phyloP scores from a whole-genome alignment of 257 asterid genomes.

The Capsicum rhomboideum region DNA sequence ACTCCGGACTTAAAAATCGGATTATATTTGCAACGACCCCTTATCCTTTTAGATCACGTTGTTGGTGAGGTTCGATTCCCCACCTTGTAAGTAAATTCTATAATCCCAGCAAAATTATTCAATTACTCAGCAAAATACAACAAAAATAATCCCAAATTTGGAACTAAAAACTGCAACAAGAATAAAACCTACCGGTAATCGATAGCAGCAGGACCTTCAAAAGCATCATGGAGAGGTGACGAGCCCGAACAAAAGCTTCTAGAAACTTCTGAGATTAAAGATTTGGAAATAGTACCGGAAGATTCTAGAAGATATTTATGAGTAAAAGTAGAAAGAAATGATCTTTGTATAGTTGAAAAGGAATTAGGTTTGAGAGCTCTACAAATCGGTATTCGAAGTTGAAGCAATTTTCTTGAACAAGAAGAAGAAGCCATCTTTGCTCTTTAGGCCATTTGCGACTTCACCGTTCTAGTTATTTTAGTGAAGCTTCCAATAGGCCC shows the following conservation, averaged over 20 bases:
- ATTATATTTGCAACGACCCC: no score
- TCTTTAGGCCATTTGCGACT: neutral
- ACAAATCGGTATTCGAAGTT: slow-evolving; percentile 22
- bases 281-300: slow-evolving; percentile 9
- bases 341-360: neutral
- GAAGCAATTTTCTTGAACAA: slow-evolving; percentile 1
- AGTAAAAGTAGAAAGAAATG: neutral
- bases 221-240: slow-evolving; percentile 28
- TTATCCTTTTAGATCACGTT: no score
- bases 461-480: neutral
- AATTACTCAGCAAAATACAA: neutral
- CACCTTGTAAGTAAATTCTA: no score
- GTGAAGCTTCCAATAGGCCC: neutral
- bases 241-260: slow-evolving; percentile 21
- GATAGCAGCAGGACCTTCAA: slow-evolving; percentile 36
- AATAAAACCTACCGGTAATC: slow-evolving; percentile 42
- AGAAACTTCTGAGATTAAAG: slow-evolving; percentile 1
- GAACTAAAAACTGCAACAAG: neutral
- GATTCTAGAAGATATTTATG: slow-evolving; percentile 12
- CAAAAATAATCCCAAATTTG: neutral
- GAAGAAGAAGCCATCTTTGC: slow-evolving; percentile 30
- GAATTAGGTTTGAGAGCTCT: slow-evolving; percentile 22
- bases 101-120: no score
- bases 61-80: no score
- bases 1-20: no score